Base-by-base conservation (phyloP, 2,329 filamentous ascomycete species). In the Gaeumannomyces sp. region DNA sequence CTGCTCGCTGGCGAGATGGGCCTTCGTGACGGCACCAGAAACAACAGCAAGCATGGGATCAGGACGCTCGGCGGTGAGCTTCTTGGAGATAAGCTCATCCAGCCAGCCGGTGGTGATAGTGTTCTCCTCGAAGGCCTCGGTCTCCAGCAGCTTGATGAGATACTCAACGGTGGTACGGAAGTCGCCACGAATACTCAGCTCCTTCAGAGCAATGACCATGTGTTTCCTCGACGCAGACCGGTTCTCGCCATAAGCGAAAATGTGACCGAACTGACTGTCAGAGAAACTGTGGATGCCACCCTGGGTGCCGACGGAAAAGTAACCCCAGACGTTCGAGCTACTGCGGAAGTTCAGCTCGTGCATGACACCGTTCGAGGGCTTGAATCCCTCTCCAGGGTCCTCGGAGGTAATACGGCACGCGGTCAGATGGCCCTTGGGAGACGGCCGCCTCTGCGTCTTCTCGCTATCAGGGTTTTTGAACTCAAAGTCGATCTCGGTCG, bases 221-320 rank as follows among this genome's bases (percentile, higher is more conserved):
- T 99, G 96, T 79, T 99, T 99, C 70, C 95, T 84, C 31, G 95
- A 99, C 31, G 95, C 93, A 62, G 93, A 90, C 77, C 95, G 89
- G 82, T 96, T 99, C 84, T 99, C 95, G 67, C 95, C 95, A 72
- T 98, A 99, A 63, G 95, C 96, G 78, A 99, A 99, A 71, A 99
- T 99, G 80, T 99, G 95, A 79, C 95, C 95, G 72, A 99, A 99
- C 75, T 99, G 95, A 74, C 91, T 96, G 81, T 99, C 95, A 10
- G 95, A 98, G 85, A 97, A 99, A 78, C 92, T 97, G 86, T 99
- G 95, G 70, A 99, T 99, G 78, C 93, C 93, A 81, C 93, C 94
- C 65, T 93, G 89, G 13, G 93, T 95, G 81, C 93, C 92, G 77
- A 99, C 95, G 64, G 95, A 99, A 87, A 99, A 99, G 80, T 99